Percentiles rank a stretch among this genome's conserved stretches.
Conservation (phyloP, 805 yeast species). For the Priceomyces melissophilus region DNA sequence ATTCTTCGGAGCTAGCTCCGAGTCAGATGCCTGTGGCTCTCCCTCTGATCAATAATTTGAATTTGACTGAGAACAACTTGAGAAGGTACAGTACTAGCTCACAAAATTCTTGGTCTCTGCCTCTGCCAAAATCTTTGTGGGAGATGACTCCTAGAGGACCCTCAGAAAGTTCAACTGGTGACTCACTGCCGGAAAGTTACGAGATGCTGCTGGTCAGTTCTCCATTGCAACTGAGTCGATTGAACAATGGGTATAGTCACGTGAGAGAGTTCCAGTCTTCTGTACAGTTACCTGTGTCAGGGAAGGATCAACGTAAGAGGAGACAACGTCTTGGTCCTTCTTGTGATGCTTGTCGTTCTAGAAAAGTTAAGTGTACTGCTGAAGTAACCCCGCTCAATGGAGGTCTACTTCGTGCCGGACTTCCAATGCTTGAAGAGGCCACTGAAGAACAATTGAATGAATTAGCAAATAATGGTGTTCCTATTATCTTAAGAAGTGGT, state of each 20-base stretch:
- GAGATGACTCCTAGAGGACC: conserved; percentile 9
- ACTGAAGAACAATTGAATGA: conserved; percentile 5
- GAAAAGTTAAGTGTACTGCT: conserved; percentile 75
- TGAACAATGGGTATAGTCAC: neutral
- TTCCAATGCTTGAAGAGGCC: neutral
- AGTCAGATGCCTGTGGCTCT: conserved; percentile 1
- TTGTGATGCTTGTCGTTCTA: conserved; percentile 65
- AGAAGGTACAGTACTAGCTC: conserved; percentile 1
- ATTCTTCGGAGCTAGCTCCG: no score
- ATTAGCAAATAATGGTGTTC: conserved; percentile 4
- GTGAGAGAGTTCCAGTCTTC: neutral
- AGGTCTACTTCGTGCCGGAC: neutral
- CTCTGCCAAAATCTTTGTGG: conserved; percentile 6
- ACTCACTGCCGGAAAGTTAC: neutral
- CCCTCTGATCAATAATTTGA: conserved; percentile 5
- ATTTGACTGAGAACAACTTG: conserved; percentile 8
- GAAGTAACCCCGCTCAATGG: conserved; percentile 35
- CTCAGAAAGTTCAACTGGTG: neutral
- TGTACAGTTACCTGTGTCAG: neutral
- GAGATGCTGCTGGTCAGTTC: conserved; percentile 1
- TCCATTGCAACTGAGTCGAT: neutral
- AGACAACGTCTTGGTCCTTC: conserved; percentile 74
- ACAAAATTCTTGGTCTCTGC: conserved; percentile 2
- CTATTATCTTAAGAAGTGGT: conserved; percentile 5
- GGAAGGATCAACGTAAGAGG: conserved; percentile 20